Base-by-base conservation (phyloP, 306 rosid species). In the Leucaena leucocephala region DNA sequence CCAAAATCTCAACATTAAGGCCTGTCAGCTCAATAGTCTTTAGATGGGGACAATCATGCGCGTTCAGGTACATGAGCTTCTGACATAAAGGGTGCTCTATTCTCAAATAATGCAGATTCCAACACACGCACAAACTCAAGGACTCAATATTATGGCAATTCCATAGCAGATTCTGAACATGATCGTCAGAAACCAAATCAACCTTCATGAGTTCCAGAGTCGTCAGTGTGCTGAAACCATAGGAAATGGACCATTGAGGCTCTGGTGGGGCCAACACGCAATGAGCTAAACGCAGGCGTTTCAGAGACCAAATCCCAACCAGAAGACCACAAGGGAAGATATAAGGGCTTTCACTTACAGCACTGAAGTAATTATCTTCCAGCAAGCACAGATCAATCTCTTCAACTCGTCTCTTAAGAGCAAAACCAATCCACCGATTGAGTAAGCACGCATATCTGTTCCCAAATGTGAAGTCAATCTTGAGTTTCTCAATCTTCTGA, bases 351-450 rank as follows among this genome's bases (percentile, higher is more conserved):
- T 9, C 6, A 3, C 7, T 7, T 49, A 67, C 82, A 4, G 82
- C 71, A 39, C 36, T 39, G 2, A 68, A 77, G 17, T n/a, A 48
- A 61, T 73, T 7, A 5, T 62, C 82, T 62, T 86, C 89, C 14
- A 21, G 33, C 83, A 83, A 69, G 48, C 81, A 83, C 50, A 86
- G 76, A 33, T 86, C 79, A 68, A 86, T 80, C 64, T 77, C 85
- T 3, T 80, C 85, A 3, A 80, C 89, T 2, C 77, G 33, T 69
- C 76, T 78, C 6, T 13, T 6, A 0, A 77, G 6, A 0, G 74
- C 85, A 2, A 86, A 83, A 3, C 44, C 8, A 33, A 86, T 80
- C 89, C 86, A 82, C 15, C 35, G 11, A 5, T 64, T 39, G 12
- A 86, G 83, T 64, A 0, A 12, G 6, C 14, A 34, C 3, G 70